These are phyloP conservation scores for Hypoxylon sp. DNA, from an alignment of 2,329 filamentous ascomycete species.

Conservation along the genomic window DNA sequence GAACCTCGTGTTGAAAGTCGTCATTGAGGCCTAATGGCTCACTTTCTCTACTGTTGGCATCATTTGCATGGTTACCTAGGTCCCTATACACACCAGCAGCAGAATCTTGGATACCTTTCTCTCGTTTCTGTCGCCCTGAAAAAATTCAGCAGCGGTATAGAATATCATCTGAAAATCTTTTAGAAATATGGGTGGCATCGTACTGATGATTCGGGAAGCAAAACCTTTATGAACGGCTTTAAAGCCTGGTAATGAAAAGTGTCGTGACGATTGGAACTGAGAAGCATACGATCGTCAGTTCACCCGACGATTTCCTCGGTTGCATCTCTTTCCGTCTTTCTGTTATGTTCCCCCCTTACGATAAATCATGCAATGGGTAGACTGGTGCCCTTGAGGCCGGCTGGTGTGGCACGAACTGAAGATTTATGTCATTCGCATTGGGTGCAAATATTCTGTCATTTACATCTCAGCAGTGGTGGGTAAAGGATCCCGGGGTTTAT, in stretches of 20 bases:
- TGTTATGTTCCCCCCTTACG: constrained; percentile 6
- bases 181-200: constrained; percentile 28
- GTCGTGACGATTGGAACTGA: constrained; percentile 21
- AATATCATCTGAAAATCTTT: constrained; percentile 14
- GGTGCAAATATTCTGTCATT: constrained; percentile 28
- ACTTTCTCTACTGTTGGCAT: background rate
- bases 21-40: constrained; percentile 66
- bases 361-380: constrained; percentile 33
- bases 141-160: constrained; percentile 15
- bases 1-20: constrained; percentile 79
- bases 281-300: constrained; percentile 30
- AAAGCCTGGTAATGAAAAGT: constrained; percentile 41
- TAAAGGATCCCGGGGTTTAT: constrained; percentile 2
- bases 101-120: constrained; percentile 9
- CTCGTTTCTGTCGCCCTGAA: background rate
- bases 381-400: constrained; percentile 29
- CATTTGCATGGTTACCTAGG: constrained; percentile 5
- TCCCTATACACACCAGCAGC: constrained; percentile 3
- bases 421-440: constrained; percentile 27
- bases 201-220: constrained; percentile 28
- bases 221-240: constrained; percentile 31
- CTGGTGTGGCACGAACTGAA: constrained; percentile 23
- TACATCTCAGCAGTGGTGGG: constrained; percentile 6
- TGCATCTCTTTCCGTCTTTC: background rate
- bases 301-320: constrained; percentile 12